These are phyloP conservation scores for Sclerotinia spermophila DNA, from an alignment of 2,329 filamentous ascomycete species.

Conservation along the genomic window DNA sequence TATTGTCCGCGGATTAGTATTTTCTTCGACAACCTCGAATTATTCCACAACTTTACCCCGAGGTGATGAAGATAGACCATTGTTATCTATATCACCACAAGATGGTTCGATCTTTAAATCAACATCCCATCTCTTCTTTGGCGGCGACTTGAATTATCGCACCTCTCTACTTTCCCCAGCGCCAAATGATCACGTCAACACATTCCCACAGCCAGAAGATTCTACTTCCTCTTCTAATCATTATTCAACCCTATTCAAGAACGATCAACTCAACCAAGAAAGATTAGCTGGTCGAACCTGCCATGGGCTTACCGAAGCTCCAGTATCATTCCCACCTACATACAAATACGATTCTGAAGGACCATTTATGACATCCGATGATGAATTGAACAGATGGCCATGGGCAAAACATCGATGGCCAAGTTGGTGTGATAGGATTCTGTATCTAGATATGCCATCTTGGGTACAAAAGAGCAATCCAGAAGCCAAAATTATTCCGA, in stretches of 20 bases:
- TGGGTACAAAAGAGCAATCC: constrained; percentile 44
- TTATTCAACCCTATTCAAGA: constrained; percentile 62
- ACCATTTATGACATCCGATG: constrained; percentile 41
- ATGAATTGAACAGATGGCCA: constrained; percentile 52
- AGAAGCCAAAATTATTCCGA: constrained; percentile 50
- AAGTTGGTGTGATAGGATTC: constrained; percentile 87
- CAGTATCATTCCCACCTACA: constrained; percentile 79
- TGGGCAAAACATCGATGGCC: constrained; percentile 85
- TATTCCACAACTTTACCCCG: constrained; percentile 21
- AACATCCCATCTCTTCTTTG: constrained; percentile 74
- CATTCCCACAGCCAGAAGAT: constrained; percentile 60
- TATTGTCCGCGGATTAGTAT: constrained; percentile 77
- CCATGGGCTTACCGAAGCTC: constrained; percentile 72
- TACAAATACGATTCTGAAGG: constrained; percentile 73
- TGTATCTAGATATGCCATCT: constrained; percentile 64
- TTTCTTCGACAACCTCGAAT: constrained; percentile 47
- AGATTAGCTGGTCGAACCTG: constrained; percentile 64
- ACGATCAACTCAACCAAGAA: constrained; percentile 79
- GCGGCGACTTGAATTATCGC: constrained; percentile 93
- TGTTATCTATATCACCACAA: constrained; percentile 41
- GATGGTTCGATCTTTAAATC: constrained; percentile 67
- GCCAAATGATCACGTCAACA: constrained; percentile 47
- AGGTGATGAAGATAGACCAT: constrained; percentile 43
- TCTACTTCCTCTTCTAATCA: constrained; percentile 52
- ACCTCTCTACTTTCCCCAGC: constrained; percentile 66